Percentiles rank a stretch among this genome's conserved stretches.
These are phyloP conservation scores for Flaveria sonorensis DNA, from an alignment of 129 eudicot genomes.

Conservation along the genomic window DNA sequence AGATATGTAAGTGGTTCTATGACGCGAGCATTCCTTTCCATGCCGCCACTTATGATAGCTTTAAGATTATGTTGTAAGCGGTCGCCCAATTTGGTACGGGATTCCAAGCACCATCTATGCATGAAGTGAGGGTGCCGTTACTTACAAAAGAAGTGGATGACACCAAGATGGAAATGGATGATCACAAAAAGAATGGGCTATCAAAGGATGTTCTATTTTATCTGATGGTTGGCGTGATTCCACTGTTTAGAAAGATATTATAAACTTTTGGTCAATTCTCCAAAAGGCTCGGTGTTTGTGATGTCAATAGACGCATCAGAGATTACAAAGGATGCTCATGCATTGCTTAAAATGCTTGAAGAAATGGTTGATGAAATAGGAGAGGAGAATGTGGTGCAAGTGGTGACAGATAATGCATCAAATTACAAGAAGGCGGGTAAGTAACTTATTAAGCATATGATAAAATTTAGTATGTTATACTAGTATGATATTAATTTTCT, in stretches of 20 bases:
- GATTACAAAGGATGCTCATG: not conserved
- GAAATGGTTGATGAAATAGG: not conserved
- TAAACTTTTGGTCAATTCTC: not conserved
- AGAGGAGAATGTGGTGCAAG: not conserved
- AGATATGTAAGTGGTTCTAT: not conserved
- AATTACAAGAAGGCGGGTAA: not conserved
- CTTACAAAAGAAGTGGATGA: not conserved
- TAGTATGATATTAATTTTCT: not conserved
- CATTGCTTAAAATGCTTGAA: not conserved
- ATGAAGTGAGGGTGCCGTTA: not conserved
- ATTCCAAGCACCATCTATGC: not conserved
- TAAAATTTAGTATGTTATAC: too few relatives aligned
- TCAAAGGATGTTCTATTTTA: not conserved
- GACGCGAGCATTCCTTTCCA: not conserved
- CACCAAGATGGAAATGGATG: not conserved
- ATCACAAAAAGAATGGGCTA: not conserved
- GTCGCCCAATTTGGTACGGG: not conserved
- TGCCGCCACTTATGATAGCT: not conserved
- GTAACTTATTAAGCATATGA: not conserved
- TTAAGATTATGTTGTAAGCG: not conserved
- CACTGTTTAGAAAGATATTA: not conserved
- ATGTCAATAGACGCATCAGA: not conserved
- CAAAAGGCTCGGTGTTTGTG: not conserved
- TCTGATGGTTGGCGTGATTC: not conserved
- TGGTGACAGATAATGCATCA: not conserved